phyloP scores from a whole-genome alignment of 345 rosid genomes.

The Ricinus communis region DNA sequence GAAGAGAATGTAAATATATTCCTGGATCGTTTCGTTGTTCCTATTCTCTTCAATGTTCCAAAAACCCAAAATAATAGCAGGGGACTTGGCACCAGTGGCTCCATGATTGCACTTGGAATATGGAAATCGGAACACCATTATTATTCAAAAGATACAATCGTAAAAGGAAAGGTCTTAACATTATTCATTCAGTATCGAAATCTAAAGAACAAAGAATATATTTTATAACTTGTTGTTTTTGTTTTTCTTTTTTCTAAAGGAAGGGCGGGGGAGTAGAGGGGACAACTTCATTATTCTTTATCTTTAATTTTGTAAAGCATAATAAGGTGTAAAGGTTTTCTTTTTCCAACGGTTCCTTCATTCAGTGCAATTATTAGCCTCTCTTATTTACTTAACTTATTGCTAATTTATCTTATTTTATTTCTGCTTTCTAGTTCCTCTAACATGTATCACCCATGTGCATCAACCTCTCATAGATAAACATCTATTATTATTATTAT shows the following conservation, averaged over 20 bases:
- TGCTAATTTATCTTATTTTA: no score
- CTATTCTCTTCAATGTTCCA: neutral
- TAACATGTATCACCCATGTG: no score
- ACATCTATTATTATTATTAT: no score
- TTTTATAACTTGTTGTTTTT: neutral
- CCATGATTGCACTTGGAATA: neutral
- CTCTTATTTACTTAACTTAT: no score
- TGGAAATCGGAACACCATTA: neutral
- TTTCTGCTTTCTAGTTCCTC: no score
- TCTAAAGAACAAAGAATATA: neutral
- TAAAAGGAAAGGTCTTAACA: neutral
- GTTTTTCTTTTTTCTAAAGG: no score
- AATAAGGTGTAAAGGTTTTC: no score
- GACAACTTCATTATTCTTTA: neutral
- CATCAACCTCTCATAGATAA: no score
- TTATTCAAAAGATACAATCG: neutral
- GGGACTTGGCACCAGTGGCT: no score
- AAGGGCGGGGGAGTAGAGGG: no score
- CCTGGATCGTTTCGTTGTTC: neutral
- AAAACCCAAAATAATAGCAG: neutral
- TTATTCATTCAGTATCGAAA: neutral
- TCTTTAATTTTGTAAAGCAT: neutral
- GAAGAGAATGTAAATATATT: neutral
- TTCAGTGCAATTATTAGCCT: no score
- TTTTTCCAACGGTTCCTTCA: no score